These are phyloP conservation scores for Penicillium sclerotigenum DNA, from an alignment of 2,329 filamentous ascomycete species.

Conservation along the genomic window DNA sequence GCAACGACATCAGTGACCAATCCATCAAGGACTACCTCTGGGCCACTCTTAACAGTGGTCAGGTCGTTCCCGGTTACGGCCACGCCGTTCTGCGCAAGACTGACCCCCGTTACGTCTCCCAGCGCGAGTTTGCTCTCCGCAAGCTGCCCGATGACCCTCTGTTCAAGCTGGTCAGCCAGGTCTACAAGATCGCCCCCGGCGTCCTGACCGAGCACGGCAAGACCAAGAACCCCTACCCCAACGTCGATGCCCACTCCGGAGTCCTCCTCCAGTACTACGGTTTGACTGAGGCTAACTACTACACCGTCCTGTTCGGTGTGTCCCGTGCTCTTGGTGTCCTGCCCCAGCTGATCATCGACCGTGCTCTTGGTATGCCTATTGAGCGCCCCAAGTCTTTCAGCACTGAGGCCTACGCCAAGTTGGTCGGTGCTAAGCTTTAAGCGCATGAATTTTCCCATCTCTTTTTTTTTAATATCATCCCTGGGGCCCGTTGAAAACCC, in stretches of 20 bases:
- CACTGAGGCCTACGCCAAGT: slow-evolving; percentile 93
- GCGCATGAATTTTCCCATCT: slow-evolving; percentile 25
- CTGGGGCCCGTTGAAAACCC: slow-evolving; percentile 10
- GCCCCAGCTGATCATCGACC: slow-evolving; percentile 99
- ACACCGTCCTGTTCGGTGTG: slow-evolving; percentile 99
- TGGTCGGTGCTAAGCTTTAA: slow-evolving; percentile 85
- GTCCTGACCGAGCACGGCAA: slow-evolving; percentile 99
- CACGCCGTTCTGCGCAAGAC: slow-evolving; percentile 99
- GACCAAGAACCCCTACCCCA: slow-evolving; percentile 99
- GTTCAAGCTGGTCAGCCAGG: slow-evolving; percentile 99
- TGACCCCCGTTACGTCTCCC: slow-evolving; percentile 96
- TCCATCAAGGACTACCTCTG: slow-evolving; percentile 98
- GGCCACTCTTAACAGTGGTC: slow-evolving; percentile 91
- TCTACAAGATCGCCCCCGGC: slow-evolving; percentile 99
- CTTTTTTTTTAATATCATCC: slow-evolving; percentile 15
- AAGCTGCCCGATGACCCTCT: slow-evolving; percentile 96
- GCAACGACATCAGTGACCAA: slow-evolving; percentile 92
- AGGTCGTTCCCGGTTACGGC: slow-evolving; percentile 96
- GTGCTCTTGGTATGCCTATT: slow-evolving; percentile 92
- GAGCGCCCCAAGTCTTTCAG: slow-evolving; percentile 99
- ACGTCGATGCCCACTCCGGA: slow-evolving; percentile 98
- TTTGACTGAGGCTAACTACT: slow-evolving; percentile 98
- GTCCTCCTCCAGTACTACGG: slow-evolving; percentile 99
- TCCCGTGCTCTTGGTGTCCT: slow-evolving; percentile 97
- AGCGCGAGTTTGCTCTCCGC: slow-evolving; percentile 93